Conservation (phyloP, 176 grass and related monocot genomes). For the Triticum timopheevii region DNA sequence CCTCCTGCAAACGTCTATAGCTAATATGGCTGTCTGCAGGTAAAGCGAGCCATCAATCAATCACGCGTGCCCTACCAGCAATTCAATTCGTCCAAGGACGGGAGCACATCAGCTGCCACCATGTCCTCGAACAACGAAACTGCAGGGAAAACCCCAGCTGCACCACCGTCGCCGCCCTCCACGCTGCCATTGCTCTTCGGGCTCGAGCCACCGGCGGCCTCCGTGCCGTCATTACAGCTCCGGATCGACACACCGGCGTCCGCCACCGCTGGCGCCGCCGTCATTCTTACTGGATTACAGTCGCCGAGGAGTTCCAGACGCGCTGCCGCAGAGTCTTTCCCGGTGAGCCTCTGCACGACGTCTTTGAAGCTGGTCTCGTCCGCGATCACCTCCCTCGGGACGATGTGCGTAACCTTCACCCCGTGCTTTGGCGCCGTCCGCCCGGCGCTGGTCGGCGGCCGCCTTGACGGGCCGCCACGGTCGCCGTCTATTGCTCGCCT, state of each 20-base stretch:
- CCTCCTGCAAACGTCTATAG: background rate
- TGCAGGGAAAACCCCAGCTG: background rate
- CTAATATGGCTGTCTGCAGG: background rate
- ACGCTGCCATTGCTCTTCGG: background rate
- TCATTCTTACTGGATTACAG: background rate
- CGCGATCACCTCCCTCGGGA: constrained; percentile 36
- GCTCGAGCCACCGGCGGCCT: background rate
- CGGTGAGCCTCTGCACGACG: constrained; percentile 49
- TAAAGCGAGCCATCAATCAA: background rate
- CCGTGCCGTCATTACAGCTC: background rate
- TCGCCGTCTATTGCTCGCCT: background rate
- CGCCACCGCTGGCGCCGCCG: background rate
- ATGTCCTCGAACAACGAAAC: background rate
- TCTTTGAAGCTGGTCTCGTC: constrained; percentile 46
- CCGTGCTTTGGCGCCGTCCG: background rate
- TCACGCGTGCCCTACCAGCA: constrained; percentile 1
- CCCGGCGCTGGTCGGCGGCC: background rate
- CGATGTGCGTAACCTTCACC: constrained; percentile 49
- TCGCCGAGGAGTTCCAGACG: background rate
- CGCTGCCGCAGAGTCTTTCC: constrained; percentile 43
- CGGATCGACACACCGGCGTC: background rate
- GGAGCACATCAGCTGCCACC: background rate
- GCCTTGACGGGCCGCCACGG: background rate
- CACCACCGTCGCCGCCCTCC: background rate
- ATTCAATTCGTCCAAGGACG: background rate